These are phyloP conservation scores for Eragrostis nindensis DNA, from an alignment of 176 grass and related monocot species.

Conservation along the genomic window DNA sequence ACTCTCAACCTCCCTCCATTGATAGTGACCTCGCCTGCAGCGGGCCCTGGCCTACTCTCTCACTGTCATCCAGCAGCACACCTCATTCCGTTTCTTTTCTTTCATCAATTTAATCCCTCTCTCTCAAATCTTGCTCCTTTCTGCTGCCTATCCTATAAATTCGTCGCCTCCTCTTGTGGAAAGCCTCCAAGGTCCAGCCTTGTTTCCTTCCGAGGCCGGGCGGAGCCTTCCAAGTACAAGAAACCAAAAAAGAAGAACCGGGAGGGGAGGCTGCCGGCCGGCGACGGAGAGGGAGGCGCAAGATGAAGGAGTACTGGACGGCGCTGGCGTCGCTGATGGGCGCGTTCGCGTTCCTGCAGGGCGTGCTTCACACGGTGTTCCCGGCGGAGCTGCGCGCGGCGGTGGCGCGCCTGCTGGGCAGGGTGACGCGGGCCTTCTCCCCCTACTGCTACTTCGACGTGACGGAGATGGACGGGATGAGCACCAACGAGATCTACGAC, in stretches of 20 bases:
- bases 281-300: too few species aligned
- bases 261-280: too few species aligned
- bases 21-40: constrained; percentile 27
- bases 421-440: constrained; percentile 54
- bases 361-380: constrained; percentile 63
- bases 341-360: constrained; percentile 74
- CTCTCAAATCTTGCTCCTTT: constrained; percentile 25
- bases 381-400: constrained; percentile 69
- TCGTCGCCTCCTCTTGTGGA: constrained; percentile 11
- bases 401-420: constrained; percentile 49
- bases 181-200: constrained; percentile 33
- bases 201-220: background rate
- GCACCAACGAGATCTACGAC: constrained; percentile 92
- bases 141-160: constrained; percentile 37
- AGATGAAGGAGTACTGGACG: constrained; percentile 89
- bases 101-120: background rate
- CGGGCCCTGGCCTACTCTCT: constrained; percentile 11
- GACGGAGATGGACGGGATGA: constrained; percentile 86
- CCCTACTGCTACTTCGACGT: constrained; percentile 95
- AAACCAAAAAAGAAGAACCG: background rate
- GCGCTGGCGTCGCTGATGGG: constrained; percentile 87
- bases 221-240: background rate
- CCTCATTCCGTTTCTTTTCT: background rate
- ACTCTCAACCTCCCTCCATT: too few species aligned
- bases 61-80: background rate